phyloP scores from a whole-genome alignment of 306 rosid species.

The Glycine tomentella region DNA sequence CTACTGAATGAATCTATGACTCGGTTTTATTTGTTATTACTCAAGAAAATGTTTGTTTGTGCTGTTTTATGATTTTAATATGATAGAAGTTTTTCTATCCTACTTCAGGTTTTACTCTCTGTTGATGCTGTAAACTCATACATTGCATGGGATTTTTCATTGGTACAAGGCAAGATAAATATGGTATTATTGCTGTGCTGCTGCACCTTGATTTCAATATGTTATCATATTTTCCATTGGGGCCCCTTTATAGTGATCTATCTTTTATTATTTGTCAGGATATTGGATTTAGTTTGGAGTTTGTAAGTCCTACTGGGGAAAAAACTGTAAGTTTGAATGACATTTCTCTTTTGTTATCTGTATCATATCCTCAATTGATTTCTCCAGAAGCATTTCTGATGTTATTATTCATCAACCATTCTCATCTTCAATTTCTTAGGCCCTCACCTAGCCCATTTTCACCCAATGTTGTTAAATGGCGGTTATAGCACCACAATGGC shows the following conservation, averaged over 20 bases:
- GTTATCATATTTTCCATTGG: slow-evolving; percentile 33
- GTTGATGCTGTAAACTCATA: slow-evolving; percentile 88
- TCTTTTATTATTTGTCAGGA: slow-evolving; percentile 64
- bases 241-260: slow-evolving; percentile 35
- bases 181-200: slow-evolving; percentile 69
- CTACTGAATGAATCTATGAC: slow-evolving; percentile 27
- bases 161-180: slow-evolving; percentile 88
- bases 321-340: slow-evolving; percentile 70
- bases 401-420: slow-evolving; percentile 20
- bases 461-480: no score
- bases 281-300: slow-evolving; percentile 92
- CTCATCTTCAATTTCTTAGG: slow-evolving; percentile 5
- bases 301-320: slow-evolving; percentile 73
- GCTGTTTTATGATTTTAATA: slow-evolving; percentile 35
- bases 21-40: neutral
- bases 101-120: slow-evolving; percentile 68
- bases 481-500: no score
- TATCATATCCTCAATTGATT: slow-evolving; percentile 22
- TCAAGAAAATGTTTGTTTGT: neutral
- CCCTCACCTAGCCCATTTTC: neutral
- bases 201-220: slow-evolving; percentile 44
- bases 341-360: neutral
- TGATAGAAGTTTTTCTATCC: slow-evolving; percentile 21
- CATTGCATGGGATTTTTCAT: slow-evolving; percentile 96
- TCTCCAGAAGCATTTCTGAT: slow-evolving; percentile 33